Evolutionary conservation across 352 stramenopile species (phyloP).

Genomic region (Globisporangium apiculatum): DNA sequence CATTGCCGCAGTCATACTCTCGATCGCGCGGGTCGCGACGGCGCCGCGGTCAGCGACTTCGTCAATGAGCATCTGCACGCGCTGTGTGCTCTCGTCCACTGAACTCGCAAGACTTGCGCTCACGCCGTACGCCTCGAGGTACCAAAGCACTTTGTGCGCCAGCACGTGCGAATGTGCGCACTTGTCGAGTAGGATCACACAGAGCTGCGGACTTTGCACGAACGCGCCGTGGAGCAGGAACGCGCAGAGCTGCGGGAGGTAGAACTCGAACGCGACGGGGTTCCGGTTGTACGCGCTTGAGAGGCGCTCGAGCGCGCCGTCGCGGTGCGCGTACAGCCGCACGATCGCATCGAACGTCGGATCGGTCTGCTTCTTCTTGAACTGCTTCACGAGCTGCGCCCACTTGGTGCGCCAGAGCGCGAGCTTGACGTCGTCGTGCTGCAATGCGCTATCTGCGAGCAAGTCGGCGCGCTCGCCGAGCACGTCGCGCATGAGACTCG

Average conservation of each 20-base stretch:
- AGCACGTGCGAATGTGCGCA: constrained; percentile 82
- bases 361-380: constrained; percentile 52
- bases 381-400: constrained; percentile 62
- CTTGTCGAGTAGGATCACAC: constrained; percentile 63
- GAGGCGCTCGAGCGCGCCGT: constrained; percentile 51
- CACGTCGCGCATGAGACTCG: constrained; percentile 57
- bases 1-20: constrained; percentile 13
- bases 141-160: constrained; percentile 82
- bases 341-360: constrained; percentile 79
- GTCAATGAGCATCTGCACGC: constrained; percentile 75
- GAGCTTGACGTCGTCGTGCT: constrained; percentile 37
- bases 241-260: constrained; percentile 76
- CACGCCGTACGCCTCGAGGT: constrained; percentile 73
- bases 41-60: constrained; percentile 58
- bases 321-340: constrained; percentile 75
- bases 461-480: constrained; percentile 22
- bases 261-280: constrained; percentile 74
- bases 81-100: constrained; percentile 43
- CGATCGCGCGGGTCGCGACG: constrained; percentile 34
- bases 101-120: constrained; percentile 40
- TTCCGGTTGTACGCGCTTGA: constrained; percentile 42
- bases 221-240: constrained; percentile 74
- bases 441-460: constrained; percentile 7
- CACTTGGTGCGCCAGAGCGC: constrained; percentile 67
- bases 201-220: constrained; percentile 54